These are phyloP conservation scores for Lipomyces yamadae DNA, from an alignment of 805 yeast species.

Conservation along the genomic window DNA sequence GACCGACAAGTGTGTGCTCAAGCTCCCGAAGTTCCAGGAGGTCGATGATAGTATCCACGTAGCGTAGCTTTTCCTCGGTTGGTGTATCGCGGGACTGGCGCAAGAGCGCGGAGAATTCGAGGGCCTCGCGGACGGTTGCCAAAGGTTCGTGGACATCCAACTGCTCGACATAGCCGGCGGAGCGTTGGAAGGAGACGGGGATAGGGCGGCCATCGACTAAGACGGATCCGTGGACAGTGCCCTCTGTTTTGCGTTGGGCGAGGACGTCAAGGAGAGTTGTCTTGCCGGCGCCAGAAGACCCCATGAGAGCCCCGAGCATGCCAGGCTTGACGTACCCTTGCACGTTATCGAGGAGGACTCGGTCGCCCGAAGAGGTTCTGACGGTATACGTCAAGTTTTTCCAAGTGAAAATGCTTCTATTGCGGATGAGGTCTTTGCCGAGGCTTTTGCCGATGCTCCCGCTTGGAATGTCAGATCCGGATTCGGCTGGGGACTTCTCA, in stretches of 20 bases:
- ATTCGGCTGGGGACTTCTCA: no score
- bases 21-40: slow-evolving; percentile 69
- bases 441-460: no score
- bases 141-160: slow-evolving; percentile 74
- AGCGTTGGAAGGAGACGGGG: slow-evolving; percentile 69
- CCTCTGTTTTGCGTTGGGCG: slow-evolving; percentile 70
- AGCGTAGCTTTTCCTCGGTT: slow-evolving; percentile 61
- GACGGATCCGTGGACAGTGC: slow-evolving; percentile 72
- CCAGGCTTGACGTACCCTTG: slow-evolving; percentile 86
- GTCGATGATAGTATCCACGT: slow-evolving; percentile 69
- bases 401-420: slow-evolving; percentile 70
- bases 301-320: slow-evolving; percentile 76
- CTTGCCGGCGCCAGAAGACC: slow-evolving; percentile 81
- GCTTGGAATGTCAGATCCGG: no score
- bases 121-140: slow-evolving; percentile 73
- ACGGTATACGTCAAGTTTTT: slow-evolving; percentile 72
- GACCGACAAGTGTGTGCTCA: slow-evolving; percentile 78
- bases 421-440: slow-evolving; percentile 44
- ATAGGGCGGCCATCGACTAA: slow-evolving; percentile 70
- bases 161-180: slow-evolving; percentile 81
- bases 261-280: slow-evolving; percentile 70
- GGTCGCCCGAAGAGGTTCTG: slow-evolving; percentile 60
- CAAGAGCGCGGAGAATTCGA: slow-evolving; percentile 69
- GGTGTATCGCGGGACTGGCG: slow-evolving; percentile 67
- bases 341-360: slow-evolving; percentile 65